Conservation (phyloP, 1,284 basidiomycete species). For the Puccinia horiana region DNA sequence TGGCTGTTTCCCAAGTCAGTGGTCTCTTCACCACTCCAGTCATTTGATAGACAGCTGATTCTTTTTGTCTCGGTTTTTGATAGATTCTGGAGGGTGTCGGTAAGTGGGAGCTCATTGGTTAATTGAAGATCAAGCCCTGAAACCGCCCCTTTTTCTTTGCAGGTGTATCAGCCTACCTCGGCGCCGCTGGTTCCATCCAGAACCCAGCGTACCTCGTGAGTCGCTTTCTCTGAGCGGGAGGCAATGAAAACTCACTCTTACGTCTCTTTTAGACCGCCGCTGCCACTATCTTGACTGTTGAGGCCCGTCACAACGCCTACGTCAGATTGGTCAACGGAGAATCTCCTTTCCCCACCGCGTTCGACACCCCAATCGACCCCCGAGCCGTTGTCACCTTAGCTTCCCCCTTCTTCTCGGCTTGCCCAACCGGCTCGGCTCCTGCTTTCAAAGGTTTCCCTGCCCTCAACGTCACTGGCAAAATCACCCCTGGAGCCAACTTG, state of each 20-base stretch:
- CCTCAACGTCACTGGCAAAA: slow-evolving; percentile 27
- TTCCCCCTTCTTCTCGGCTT: slow-evolving; percentile 26
- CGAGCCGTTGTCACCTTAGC: slow-evolving; percentile 29
- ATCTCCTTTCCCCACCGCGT: slow-evolving; percentile 41
- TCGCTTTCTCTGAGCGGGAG: not conserved
- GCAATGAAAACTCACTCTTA: not conserved
- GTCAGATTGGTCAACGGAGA: slow-evolving; percentile 38
- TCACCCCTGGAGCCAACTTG: slow-evolving; percentile 6
- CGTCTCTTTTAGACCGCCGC: slow-evolving; percentile 57
- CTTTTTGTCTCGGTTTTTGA: not conserved
- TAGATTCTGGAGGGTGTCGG: slow-evolving; percentile 53
- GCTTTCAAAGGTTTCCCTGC: slow-evolving; percentile 32
- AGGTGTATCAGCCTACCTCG: slow-evolving; percentile 56
- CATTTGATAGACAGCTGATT: not conserved
- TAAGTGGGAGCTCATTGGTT: not conserved
- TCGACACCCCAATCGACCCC: slow-evolving; percentile 39
- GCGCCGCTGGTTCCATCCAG: slow-evolving; percentile 51
- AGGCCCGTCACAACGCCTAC: slow-evolving; percentile 53
- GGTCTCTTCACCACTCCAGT: not conserved
- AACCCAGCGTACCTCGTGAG: slow-evolving; percentile 45
- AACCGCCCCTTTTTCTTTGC: not conserved
- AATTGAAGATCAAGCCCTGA: not conserved
- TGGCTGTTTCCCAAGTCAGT: slow-evolving; percentile 60
- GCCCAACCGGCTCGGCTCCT: slow-evolving; percentile 32
- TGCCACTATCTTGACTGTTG: slow-evolving; percentile 58